These are phyloP conservation scores for Phialophora macrospora DNA, from an alignment of 2,329 filamentous ascomycete genomes.

Conservation along the genomic window DNA sequence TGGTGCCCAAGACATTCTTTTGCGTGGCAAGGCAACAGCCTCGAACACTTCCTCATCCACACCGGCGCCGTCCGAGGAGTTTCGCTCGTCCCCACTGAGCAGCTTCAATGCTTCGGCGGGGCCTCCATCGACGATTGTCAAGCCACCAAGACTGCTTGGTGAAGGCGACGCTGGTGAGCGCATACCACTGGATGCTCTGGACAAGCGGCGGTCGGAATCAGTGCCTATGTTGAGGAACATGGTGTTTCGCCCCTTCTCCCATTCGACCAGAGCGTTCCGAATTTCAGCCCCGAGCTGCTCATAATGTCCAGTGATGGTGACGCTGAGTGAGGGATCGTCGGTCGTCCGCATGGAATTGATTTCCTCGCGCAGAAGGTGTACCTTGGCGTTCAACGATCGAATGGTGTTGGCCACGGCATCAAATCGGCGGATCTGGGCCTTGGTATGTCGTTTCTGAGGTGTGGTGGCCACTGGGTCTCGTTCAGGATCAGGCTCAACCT, in stretches of 20 bases:
- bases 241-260: slow-evolving; percentile 85
- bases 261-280: slow-evolving; percentile 76
- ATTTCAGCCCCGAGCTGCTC: slow-evolving; percentile 92
- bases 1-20: slow-evolving; percentile 58
- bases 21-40: slow-evolving; percentile 77
- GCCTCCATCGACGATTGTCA: slow-evolving; percentile 58
- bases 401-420: slow-evolving; percentile 89
- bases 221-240: slow-evolving; percentile 74
- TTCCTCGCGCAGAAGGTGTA: slow-evolving; percentile 89
- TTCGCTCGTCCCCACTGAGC: slow-evolving; percentile 70
- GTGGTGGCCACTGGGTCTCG: slow-evolving; percentile 53
- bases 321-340: slow-evolving; percentile 73
- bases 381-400: slow-evolving; percentile 88
- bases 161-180: slow-evolving; percentile 52
- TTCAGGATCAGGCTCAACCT: slow-evolving; percentile 15
- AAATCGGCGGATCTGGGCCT: slow-evolving; percentile 84
- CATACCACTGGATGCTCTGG: slow-evolving; percentile 31
- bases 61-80: slow-evolving; percentile 46
- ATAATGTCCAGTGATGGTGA: slow-evolving; percentile 83
- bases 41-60: slow-evolving; percentile 84
- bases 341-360: slow-evolving; percentile 72
- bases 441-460: slow-evolving; percentile 80
- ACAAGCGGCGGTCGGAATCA: slow-evolving; percentile 46
- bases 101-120: slow-evolving; percentile 74
- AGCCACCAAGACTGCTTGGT: slow-evolving; percentile 51